Base-by-base conservation (phyloP, 129 eudicot genomes). In the Lactuca sativa region DNA sequence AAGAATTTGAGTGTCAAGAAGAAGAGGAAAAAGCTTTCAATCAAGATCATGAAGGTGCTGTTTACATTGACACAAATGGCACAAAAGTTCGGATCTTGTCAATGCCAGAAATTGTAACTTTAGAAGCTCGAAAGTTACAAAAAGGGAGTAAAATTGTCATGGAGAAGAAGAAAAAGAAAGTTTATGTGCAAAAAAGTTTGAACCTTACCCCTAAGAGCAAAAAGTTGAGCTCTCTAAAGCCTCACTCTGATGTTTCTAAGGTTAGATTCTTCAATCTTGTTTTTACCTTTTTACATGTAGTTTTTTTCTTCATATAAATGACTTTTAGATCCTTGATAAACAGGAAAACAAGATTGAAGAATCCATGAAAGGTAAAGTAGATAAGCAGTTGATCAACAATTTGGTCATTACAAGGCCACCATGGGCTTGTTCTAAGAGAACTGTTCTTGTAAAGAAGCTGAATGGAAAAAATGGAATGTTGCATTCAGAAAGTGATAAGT, bases 81-180 rank as follows among this genome's bases (percentile, higher is more conserved):
- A 92, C 81, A 6, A 89, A 92, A 76, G 82, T 92, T 84, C 86
- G 96, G 25, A 86, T 89, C 59, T 71, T 92, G 56, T 92, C 98
- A 1, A 62, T 30, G 4, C 70, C 83, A 10, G 82, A 69, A 66
- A 56, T 40, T 3, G 37, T 67, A 38, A 30, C 53, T 0, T 62
- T 34, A 15, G 80, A 67, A 49, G 56, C 61, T 56, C 68, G 47
- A 59, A 89, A 74, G 80, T 62, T 73, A 52, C 55, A 59, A 25
- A 84, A 79, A 77, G 78, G 71, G 18, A 69, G 71, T 70, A 84
- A 85, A 77, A 4, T 66, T 36, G 15, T 72, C 25, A 60, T 44
- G 4, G 53, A 56, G 32, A 25, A 25, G 30, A 25, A 25, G 30
- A 84, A 79, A 78, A 92, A 83, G 74, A 85, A 71, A 47, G 3